These are phyloP conservation scores for Elsinoe perseae DNA, from an alignment of 2,329 filamentous ascomycete genomes.

Conservation along the genomic window DNA sequence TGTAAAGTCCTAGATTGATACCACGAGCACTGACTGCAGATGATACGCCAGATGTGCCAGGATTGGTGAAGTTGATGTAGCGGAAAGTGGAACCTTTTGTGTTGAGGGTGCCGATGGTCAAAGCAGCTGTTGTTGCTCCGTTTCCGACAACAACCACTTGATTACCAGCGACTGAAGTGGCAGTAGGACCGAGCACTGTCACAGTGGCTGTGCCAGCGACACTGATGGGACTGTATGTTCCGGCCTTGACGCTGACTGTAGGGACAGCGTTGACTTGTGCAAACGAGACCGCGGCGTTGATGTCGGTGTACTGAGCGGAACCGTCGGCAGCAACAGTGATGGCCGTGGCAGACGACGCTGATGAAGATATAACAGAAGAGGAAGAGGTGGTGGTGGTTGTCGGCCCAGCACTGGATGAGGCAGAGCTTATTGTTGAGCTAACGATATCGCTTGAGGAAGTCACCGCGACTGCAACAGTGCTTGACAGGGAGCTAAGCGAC, in stretches of 20 bases:
- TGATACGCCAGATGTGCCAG: constrained; percentile 22
- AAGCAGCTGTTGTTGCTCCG: constrained; percentile 19
- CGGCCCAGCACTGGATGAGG: background rate
- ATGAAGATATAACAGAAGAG: constrained; percentile 10
- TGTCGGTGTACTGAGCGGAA: constrained; percentile 29
- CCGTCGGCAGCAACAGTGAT: constrained; percentile 42
- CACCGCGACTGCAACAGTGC: background rate
- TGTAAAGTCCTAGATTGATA: constrained; percentile 38
- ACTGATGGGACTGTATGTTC: constrained; percentile 38
- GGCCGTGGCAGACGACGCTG: constrained; percentile 21
- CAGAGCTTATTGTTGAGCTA: background rate
- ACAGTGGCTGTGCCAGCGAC: constrained; percentile 36
- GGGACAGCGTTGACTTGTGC: constrained; percentile 37
- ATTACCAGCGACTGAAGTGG: constrained; percentile 26
- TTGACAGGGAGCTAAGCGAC: background rate
- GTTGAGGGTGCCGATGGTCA: constrained; percentile 29
- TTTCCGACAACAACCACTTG: constrained; percentile 30
- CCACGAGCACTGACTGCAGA: constrained; percentile 30
- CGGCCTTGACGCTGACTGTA: constrained; percentile 39
- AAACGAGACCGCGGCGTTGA: constrained; percentile 34
- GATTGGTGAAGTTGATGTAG: constrained; percentile 37
- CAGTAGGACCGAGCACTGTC: constrained; percentile 34
- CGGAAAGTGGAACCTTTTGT: constrained; percentile 31
- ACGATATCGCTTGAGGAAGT: background rate
- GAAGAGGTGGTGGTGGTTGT: background rate